Base-by-base conservation (phyloP, 2,329 filamentous ascomycete species). In the Thelonectria discophora region DNA sequence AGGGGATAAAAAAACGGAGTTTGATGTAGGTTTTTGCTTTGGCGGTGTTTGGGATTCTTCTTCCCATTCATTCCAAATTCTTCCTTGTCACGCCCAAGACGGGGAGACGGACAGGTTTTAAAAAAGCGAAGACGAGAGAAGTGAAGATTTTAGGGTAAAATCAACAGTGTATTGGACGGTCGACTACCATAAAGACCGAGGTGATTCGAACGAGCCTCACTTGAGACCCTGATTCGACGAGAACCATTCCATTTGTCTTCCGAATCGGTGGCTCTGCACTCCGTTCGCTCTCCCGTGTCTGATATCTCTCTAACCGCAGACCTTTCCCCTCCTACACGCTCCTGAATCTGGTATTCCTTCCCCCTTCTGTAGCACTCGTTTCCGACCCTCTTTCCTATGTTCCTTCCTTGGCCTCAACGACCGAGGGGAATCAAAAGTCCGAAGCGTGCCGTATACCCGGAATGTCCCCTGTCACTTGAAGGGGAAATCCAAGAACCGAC, bases 381-480 rank as follows among this genome's bases (percentile, higher is more conserved):
- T 45, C 54, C 52, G 37, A 34, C 42, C 21, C 3, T 42, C 32
- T 46, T 37, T 40, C 49, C 40, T 54, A 24, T 60, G 52, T 62
- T 56, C 62, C 62, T 58, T 56, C 60, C 46, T 64, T 47, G 55
- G 60, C 65, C 67, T 64, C 62, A 55, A 55, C 65, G 10, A 21
- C 64, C 46, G 57, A 18, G 63, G 59, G 59, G 46, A 42, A 58
- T 69, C 40, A 43, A 58, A 58, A 68, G 45, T 70, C 66, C 58
- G 65, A 30, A 70, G 62, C 62, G 65, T 60, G 69, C 66, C 68
- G 60, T 65, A 60, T 64, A n/a, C 65, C 59, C 30, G 47, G 60
- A 48, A 15, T 24, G 45, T 63, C 67, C 73, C 73, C 75, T 64
- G 68, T 74, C 75, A 77, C 75, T 77, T 74, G 74, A 77, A 72